Percentiles rank a stretch among this genome's conserved stretches.
These are phyloP conservation scores for Chalara sp. DNA, from an alignment of 2,329 filamentous ascomycete species.

Conservation along the genomic window DNA sequence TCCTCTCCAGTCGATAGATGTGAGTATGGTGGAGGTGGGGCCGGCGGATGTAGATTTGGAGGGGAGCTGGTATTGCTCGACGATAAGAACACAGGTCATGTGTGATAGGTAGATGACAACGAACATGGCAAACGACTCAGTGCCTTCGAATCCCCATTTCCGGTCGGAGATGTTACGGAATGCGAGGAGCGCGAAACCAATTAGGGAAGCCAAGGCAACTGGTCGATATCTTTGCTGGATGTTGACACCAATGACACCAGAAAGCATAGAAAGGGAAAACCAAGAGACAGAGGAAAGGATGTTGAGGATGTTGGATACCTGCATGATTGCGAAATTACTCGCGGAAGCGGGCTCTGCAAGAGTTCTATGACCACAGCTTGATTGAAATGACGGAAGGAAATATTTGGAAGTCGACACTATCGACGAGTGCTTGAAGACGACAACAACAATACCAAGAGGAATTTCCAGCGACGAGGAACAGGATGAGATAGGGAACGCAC, in stretches of 20 bases:
- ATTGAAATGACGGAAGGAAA: not conserved
- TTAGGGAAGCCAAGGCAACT: not conserved
- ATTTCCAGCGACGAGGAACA: not conserved
- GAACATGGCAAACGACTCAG: conserved; percentile 2
- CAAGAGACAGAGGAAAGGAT: not conserved
- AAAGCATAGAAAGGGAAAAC: not conserved
- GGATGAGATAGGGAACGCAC: not conserved
- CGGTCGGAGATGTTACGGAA: not conserved
- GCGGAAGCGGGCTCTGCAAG: not conserved
- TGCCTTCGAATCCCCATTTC: not conserved
- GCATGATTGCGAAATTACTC: not conserved
- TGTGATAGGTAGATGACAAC: conserved; percentile 3
- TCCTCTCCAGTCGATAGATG: not conserved
- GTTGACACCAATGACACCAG: conserved; percentile 1
- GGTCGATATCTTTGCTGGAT: not conserved
- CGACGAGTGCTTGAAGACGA: too few species aligned
- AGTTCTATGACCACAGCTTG: not conserved
- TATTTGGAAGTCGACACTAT: not conserved
- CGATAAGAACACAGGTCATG: not conserved
- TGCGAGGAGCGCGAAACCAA: not conserved
- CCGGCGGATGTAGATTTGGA: not conserved
- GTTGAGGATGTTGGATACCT: not conserved
- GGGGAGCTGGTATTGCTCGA: conserved; percentile 3
- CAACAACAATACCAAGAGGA: not conserved
- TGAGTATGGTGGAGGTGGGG: too few species aligned